phyloP scores from a whole-genome alignment of 306 rosid genomes.

The Potentilla sterilis region DNA sequence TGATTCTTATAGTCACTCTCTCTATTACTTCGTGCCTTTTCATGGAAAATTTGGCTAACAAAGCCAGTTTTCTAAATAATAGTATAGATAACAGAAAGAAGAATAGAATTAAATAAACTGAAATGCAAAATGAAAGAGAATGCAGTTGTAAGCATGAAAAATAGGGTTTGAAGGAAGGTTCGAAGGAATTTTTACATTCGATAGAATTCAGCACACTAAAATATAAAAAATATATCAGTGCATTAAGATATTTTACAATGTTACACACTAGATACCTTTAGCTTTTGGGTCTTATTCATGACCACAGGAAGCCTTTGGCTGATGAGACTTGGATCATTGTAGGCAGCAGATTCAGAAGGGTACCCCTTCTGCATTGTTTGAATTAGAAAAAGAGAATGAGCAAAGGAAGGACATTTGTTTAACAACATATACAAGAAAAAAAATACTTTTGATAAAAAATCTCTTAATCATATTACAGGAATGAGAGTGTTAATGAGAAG shows the following conservation, averaged over 20 bases:
- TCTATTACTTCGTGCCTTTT: neutral
- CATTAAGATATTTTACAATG: conserved; percentile 42
- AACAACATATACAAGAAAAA: neutral
- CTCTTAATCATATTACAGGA: neutral
- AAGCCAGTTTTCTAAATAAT: too few species aligned
- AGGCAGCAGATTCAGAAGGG: conserved; percentile 75
- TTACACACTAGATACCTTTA: conserved; percentile 51
- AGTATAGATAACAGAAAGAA: neutral
- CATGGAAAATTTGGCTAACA: too few species aligned
- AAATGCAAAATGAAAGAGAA: neutral
- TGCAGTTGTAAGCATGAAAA: neutral
- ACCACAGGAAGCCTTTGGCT: conserved; percentile 73
- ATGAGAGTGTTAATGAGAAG: neutral
- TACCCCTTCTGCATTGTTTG: conserved; percentile 66
- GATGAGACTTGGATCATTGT: conserved; percentile 74
- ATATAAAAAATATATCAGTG: conserved; percentile 17
- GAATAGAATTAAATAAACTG: neutral
- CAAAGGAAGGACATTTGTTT: conserved; percentile 9
- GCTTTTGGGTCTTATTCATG: conserved; percentile 64
- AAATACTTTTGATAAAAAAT: neutral
- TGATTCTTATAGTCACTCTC: neutral
- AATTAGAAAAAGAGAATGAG: conserved; percentile 32
- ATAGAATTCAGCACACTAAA: conserved; percentile 16
- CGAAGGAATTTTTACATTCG: conserved; percentile 17
- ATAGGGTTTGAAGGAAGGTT: neutral